Evolutionary conservation across 2,329 filamentous ascomycete species (phyloP).

Genomic region (Claviceps paspali): DNA sequence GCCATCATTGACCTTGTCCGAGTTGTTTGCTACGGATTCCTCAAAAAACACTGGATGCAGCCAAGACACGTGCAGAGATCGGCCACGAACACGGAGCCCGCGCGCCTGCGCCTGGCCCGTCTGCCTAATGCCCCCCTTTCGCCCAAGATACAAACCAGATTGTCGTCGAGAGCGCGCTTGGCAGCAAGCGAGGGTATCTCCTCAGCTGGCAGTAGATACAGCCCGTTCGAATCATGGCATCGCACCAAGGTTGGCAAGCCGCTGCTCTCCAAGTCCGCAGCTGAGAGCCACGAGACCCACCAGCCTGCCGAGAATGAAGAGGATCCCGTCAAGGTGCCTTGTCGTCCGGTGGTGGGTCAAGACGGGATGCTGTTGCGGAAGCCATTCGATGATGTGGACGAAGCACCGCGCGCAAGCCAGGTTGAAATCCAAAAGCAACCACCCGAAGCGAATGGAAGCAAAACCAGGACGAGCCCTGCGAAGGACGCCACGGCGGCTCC

Average conservation of each 20-base stretch:
- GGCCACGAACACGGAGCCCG: conserved; percentile 1
- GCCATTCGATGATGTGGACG: conserved; percentile 26
- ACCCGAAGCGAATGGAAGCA: neutral
- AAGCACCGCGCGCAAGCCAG: neutral
- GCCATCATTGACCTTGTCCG: conserved; percentile 43
- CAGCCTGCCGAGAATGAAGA: neutral
- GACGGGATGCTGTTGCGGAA: conserved; percentile 26
- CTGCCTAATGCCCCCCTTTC: neutral
- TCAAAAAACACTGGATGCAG: conserved; percentile 56
- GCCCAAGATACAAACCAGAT: neutral
- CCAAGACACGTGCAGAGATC: conserved; percentile 25
- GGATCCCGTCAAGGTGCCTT: neutral
- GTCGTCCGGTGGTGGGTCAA: conserved; percentile 23
- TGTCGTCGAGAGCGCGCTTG: neutral
- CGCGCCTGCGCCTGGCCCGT: neutral
- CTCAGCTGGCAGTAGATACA: neutral
- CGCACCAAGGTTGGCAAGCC: conserved; percentile 18
- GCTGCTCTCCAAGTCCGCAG: conserved; percentile 1
- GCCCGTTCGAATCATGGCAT: conserved; percentile 17
- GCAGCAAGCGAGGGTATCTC: neutral
- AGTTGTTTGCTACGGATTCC: conserved; percentile 56
- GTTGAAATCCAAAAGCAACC: too few relatives aligned
- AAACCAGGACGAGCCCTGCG: neutral
- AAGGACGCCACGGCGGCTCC: neutral
- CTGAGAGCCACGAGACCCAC: neutral